phyloP scores from a whole-genome alignment of 2,329 filamentous ascomycete genomes.

The Stemphylium lycopersici region DNA sequence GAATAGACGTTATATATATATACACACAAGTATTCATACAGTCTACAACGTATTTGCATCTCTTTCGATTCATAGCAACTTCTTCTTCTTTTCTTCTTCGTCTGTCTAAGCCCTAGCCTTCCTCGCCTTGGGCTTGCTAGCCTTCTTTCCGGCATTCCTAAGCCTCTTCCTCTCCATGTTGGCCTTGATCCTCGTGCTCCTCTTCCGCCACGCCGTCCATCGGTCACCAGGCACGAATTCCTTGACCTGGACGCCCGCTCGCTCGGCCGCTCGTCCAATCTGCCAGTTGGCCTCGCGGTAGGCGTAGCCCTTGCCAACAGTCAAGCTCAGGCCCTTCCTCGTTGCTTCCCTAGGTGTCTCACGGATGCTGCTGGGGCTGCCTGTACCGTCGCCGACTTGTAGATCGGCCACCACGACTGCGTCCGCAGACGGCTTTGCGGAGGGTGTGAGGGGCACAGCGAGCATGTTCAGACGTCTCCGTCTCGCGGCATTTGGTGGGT shows the following conservation, averaged over 20 bases:
- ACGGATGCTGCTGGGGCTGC: slow-evolving; percentile 22
- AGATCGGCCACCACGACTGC: slow-evolving; percentile 28
- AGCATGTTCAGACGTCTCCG: slow-evolving; percentile 78
- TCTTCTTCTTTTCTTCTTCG: too few relatives aligned
- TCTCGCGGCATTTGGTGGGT: slow-evolving; percentile 74
- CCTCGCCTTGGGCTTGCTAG: slow-evolving; percentile 39
- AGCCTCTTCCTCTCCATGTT: slow-evolving; percentile 63
- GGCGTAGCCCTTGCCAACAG: slow-evolving; percentile 61
- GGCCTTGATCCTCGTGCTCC: slow-evolving; percentile 57
- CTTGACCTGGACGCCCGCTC: slow-evolving; percentile 62
- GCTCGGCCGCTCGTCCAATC: slow-evolving; percentile 69
- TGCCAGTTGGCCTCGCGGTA: slow-evolving; percentile 71
- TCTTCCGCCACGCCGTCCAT: slow-evolving; percentile 70
- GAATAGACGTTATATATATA: too few relatives aligned
- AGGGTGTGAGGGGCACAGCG: slow-evolving; percentile 47
- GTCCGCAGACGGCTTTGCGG: slow-evolving; percentile 23
- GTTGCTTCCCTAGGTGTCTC: slow-evolving; percentile 44
- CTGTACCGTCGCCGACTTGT: slow-evolving; percentile 9
- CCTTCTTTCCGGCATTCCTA: slow-evolving; percentile 52
- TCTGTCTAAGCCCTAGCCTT: slow-evolving; percentile 21
- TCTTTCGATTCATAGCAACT: background rate
- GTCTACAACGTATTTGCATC: too few relatives aligned
- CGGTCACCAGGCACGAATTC: slow-evolving; percentile 64
- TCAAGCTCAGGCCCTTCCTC: slow-evolving; percentile 34
- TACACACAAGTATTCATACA: too few relatives aligned